Evolutionary conservation across 805 yeast genomes (phyloP), one percentile per base, ranked within the genome.

Genomic region (Kurtzmaniella cleridarum): DNA sequence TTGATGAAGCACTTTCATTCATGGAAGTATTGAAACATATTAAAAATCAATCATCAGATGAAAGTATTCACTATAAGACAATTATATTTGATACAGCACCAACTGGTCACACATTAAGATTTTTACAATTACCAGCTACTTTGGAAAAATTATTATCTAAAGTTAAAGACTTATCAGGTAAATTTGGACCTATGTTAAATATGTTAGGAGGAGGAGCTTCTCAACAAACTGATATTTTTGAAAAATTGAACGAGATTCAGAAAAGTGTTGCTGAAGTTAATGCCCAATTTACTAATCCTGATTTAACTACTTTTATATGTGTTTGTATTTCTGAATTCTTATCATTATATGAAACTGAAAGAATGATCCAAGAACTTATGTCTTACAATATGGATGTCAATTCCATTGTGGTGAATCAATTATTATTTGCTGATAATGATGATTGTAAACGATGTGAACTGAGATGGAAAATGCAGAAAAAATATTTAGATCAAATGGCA

Each of bases 11-110:
- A 0, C 74, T 93, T 53, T 88, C 97, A 12, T 93, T 93, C 58
- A 93, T 95, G 84, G 98, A 93, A 66, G 98, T 93, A 27, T 78
- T 93, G 75, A 93, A 93, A 61, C 98, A 93, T 58, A 90, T 93
- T 63, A 90, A 89, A 64, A 79, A 76, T 48, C 93, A 85, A 65
- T 55, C 56, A 37, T 46, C 44, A 12, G 41, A 54, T 5, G 50
- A 50, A 28, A 48, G 47, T 27, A 47, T 57, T 34, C 44, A 59
- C 24, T 93, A 84, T 59, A 88, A 85, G 50, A 88, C 95, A 7
- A 90, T 93, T 48, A 88, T 93, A 49, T 93, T 93, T 55, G 99
- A 93, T 62, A 93, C 99, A n/a, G 98, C 99, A 0, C 99, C 99
- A 51, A 93, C 99, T 0, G 99, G 99, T 28, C 99, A 93, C 64